phyloP scores from a whole-genome alignment of 225 moss, liverwort and hornwort genomes.

The Pleurozium schreberi region DNA sequence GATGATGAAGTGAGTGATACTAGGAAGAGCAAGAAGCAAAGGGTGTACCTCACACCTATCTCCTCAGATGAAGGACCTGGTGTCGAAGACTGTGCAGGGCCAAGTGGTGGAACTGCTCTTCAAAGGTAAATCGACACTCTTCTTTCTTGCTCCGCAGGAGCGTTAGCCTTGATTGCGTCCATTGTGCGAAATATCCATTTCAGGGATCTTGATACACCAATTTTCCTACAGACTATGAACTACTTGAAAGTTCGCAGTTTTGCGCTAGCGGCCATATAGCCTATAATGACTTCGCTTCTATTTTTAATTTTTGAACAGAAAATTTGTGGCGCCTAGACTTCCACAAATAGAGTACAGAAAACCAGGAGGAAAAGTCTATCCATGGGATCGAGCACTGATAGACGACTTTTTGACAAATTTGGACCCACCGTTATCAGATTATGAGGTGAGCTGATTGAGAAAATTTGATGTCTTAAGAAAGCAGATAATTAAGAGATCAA shows the following conservation, averaged over 20 bases:
- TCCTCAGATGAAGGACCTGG: not conserved
- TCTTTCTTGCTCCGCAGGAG: not conserved
- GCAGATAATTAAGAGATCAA: not conserved
- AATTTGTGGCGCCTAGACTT: slow-evolving; percentile 7
- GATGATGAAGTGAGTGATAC: slow-evolving; percentile 6
- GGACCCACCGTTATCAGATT: slow-evolving; percentile 36
- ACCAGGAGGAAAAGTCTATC: slow-evolving; percentile 41
- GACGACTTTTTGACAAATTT: slow-evolving; percentile 40
- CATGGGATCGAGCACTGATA: slow-evolving; percentile 62
- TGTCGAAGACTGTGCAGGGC: not conserved
- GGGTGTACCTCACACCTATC: not conserved
- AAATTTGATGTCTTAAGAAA: too few relatives aligned
- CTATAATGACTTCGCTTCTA: not conserved
- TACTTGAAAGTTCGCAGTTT: not conserved
- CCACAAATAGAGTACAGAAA: slow-evolving; percentile 7
- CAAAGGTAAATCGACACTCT: not conserved
- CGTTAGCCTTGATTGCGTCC: not conserved
- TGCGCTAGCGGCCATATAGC: too few relatives aligned
- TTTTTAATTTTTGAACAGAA: not conserved
- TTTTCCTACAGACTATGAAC: not conserved
- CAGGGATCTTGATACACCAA: not conserved
- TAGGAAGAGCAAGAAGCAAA: slow-evolving; percentile 26
- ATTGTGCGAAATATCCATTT: not conserved
- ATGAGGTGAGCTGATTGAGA: slow-evolving; percentile 46
- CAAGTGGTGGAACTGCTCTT: not conserved